Base-by-base conservation (phyloP, 768 basidiomycete genomes). In the Termitomyces sp. region DNA sequence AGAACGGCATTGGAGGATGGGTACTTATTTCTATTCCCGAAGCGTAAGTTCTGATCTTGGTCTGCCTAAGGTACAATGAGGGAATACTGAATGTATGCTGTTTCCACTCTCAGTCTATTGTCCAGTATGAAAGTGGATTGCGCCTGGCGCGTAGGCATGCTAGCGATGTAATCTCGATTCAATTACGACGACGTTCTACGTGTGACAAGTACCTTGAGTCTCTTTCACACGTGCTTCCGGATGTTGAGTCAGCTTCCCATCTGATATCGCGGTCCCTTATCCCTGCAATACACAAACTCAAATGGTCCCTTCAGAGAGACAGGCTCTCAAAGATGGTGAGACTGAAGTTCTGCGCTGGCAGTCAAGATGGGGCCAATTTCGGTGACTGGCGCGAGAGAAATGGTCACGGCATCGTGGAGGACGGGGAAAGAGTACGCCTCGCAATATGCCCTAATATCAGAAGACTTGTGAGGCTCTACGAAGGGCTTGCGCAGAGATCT, bases 281-380 rank as follows among this genome's bases (percentile, higher is more conserved):
- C 4, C 86, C 88, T 14, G 74, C 81, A 24, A 76, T 90, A 65
- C 83, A 81, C 56, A 75, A 80, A 65, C 75, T 90, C 59, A 90
- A 89, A 67, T 90, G 87, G 87, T 83, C 80, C 40, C 68, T 88
- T 49, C 82, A 84, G 64, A 75, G 78, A 13, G 89, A 90, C 65
- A 76, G 74, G 48, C 72, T 88, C 28, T 81, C 88, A 5, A 80
- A 76, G 67, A 68, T 80, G 59, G 74, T 88, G 55, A 80, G 84
- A 66, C 72, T 76, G 35, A 73, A 76, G 51, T 68, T 71, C 36
- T 68, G 68, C 60, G 66, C 63, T 50, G 55, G 49, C 1, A 61
- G 66, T 3, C 57, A 56, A 32, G 67, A 68, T 30, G 74, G 73
- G 43, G 67, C 71, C 22, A 71, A 71, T 13, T 73, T 82, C 48